Evolutionary conservation across 768 basidiomycete species (phyloP), one percentile per base, ranked within the genome.

Genomic region (Lentinus brumalis): DNA sequence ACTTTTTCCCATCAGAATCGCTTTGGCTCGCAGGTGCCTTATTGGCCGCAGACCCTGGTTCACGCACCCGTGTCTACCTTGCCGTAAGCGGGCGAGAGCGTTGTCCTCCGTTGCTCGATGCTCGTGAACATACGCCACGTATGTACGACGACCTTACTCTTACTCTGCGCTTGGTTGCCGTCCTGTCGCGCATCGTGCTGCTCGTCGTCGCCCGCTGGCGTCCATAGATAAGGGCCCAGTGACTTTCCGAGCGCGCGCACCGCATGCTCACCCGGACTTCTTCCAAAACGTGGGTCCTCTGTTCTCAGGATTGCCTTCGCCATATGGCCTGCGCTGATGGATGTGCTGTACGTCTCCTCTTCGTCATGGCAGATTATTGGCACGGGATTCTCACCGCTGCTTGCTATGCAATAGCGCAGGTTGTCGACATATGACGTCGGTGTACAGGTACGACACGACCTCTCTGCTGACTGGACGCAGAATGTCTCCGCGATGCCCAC

Each of bases 261-360:
- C 62, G 56, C 55, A 63, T 59, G 62, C 62, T 63, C 49, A 8
- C 50, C 44, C 26, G 9, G 62, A 31, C 62, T 63, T 63, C 62
- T 59, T 46, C 35, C 44, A 59, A 47, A 55, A 59, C 57, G 57
- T 56, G 62, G 53, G 57, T 56, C 57, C 29, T 11, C n/a, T 38
- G 50, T 63, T 63, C 61, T 63, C 62, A 63, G 53, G 62, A 41
- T 31, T 35, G 62, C 26, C 57, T 55, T 46, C 47, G 57, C 62
- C 62, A 49, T 59, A 59, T 59, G 62, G 53, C 52, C 45, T 46
- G 45, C 18, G 53, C 42, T 59, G 62, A 62, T 62, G 53, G 16
- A 11, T 53, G 16, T 35, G 47, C 54, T 21, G 52, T 42, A 18
- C 39, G 49, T 21, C 29, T 35, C 46, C 57, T 53, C 15, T 29